Evolutionary conservation across 1,139 yeast genomes (phyloP), one percentile per base, ranked within the genome.

Genomic region (Meyerozyma guilliermondii): DNA sequence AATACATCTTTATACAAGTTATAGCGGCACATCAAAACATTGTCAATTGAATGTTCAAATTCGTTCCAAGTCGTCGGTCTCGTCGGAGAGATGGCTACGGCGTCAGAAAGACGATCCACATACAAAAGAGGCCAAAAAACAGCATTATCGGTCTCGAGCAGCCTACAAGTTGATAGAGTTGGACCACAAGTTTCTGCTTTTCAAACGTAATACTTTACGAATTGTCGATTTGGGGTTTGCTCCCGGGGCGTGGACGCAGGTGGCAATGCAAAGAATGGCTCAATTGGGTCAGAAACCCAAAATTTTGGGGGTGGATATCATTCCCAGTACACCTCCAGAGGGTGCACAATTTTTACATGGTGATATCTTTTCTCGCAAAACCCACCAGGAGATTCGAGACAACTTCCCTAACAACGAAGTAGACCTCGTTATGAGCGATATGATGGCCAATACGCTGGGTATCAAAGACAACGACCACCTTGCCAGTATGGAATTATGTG

Each of bases 91-190:
- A 49, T 89, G 98, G 97, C 62, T 88, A 2, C 70, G 76, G 28
- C 74, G 97, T 44, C 94, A 86, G 49, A 61, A 65, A 30, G 69
- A 63, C 18, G 97, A 89, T 59, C 68, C 56, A 36, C 87, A 71
- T 59, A 73, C 88, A 3, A 71, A 76, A 42, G 81, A 81, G 49
- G 89, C 96, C 5, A 81, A 78, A 54, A 65, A 67, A 9, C 73
- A 76, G 40, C 77, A 85, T 46, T 78, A 78, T 51, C 74, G 83
- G 51, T 88, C 97, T 2, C 66, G 98, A 40, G 98, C 98, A 0
- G 98, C 98, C 0, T 91, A 79, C 66, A 92, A 92, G 58, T 68
- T 92, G 35, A 59, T 81, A 17, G 88, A 84, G 57, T 71, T 92
- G 28, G 81, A 89, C 58, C 70, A 80, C 26, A 80, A 76, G 55